phyloP scores from a whole-genome alignment of 176 grass and related monocot genomes.

The Thinopyrum elongatum region DNA sequence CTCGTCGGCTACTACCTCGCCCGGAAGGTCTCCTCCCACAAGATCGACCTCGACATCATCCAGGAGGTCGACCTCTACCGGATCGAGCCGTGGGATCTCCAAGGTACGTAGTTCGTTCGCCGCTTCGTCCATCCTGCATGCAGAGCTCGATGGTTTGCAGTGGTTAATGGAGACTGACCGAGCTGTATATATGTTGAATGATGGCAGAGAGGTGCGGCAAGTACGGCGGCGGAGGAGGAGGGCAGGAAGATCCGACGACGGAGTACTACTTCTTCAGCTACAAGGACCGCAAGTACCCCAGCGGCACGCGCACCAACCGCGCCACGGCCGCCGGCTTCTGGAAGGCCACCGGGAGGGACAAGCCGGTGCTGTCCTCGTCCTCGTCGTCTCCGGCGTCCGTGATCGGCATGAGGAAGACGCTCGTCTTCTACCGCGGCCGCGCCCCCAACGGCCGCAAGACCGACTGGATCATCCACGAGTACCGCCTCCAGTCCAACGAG shows the following conservation, averaged over 20 bases:
- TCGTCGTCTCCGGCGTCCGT: slow-evolving; percentile 29
- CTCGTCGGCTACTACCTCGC: slow-evolving; percentile 93
- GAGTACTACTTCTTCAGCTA: slow-evolving; percentile 98
- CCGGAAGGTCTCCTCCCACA: slow-evolving; percentile 76
- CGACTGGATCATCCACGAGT: slow-evolving; percentile 98
- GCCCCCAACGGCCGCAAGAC: slow-evolving; percentile 83
- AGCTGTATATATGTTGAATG: background rate
- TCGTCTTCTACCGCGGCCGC: slow-evolving; percentile 95
- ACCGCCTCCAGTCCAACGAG: slow-evolving; percentile 77
- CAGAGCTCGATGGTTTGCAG: background rate
- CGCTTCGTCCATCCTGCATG: background rate
- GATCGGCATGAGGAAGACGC: slow-evolving; percentile 97
- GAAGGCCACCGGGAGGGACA: slow-evolving; percentile 95
- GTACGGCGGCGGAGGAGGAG: slow-evolving; percentile 6
- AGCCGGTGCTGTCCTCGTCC: slow-evolving; percentile 58
- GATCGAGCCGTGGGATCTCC: slow-evolving; percentile 98
- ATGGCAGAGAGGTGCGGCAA: slow-evolving; percentile 57
- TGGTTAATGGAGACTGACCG: background rate
- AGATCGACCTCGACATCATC: slow-evolving; percentile 93
- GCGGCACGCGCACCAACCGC: slow-evolving; percentile 88
- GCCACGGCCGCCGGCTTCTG: slow-evolving; percentile 88
- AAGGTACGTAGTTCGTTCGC: slow-evolving; percentile 36
- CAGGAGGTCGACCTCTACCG: slow-evolving; percentile 91
- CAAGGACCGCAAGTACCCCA: slow-evolving; percentile 97
- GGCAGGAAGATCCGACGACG: slow-evolving; percentile 55